Conservation (phyloP, 2,329 filamentous ascomycete genomes). For the Parasarocladium wereldwijsianum region DNA sequence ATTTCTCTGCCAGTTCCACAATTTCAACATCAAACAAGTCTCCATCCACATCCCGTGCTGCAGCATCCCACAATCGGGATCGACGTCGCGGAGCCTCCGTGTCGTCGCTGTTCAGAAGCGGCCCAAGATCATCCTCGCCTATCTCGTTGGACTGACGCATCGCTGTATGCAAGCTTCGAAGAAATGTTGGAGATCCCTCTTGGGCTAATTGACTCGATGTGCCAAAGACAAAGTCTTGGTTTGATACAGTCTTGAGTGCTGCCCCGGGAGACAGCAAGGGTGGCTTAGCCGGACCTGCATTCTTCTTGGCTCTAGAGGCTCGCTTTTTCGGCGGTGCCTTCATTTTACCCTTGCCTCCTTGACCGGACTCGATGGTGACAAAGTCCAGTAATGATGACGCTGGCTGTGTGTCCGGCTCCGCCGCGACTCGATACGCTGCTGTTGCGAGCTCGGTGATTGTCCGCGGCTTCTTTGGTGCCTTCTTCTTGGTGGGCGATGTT, state of each 20-base stretch:
- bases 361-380: conserved; percentile 12
- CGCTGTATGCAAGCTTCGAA: conserved; percentile 47
- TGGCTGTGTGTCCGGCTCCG: conserved; percentile 12
- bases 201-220: conserved; percentile 70
- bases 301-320: conserved; percentile 21
- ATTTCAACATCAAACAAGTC: conserved; percentile 48
- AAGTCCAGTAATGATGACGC: conserved; percentile 30
- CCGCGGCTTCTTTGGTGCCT: conserved; percentile 47
- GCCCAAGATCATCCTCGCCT: conserved; percentile 20
- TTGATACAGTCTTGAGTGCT: conserved; percentile 48
- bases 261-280: conserved; percentile 53
- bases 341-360: conserved; percentile 9
- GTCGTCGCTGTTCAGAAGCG: conserved; percentile 21
- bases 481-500: conserved; percentile 28
- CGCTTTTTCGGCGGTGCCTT: conserved; percentile 18
- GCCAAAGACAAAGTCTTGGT: conserved; percentile 71
- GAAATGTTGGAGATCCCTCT: conserved; percentile 54
- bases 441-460: conserved; percentile 71
- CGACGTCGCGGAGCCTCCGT: conserved; percentile 17
- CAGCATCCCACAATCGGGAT: conserved; percentile 52
- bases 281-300: conserved; percentile 23
- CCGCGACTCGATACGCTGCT: conserved; percentile 42
- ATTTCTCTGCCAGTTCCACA: conserved; percentile 38
- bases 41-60: conserved; percentile 51
- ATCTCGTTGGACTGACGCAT: conserved; percentile 41